Evolutionary conservation across 345 rosid species (phyloP).

Genomic region (Tarenaya hassleriana): DNA sequence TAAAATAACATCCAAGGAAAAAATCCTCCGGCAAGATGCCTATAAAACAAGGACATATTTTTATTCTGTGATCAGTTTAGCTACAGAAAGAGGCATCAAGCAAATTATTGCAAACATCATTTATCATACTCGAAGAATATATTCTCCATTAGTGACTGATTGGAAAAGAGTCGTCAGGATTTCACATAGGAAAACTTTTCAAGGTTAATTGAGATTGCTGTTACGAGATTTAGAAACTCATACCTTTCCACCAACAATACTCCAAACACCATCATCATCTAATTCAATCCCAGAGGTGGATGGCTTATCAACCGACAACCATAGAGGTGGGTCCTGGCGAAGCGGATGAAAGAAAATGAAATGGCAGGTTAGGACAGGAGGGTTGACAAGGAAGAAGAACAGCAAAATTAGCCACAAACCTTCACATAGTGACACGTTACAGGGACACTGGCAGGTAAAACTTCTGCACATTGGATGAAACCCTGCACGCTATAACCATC

Average conservation of each 20-base stretch:
- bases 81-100: too few species aligned
- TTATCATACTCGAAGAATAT: too few species aligned
- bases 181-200: not conserved
- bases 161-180: too few species aligned
- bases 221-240: conserved; percentile 17
- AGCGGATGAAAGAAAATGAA: conserved; percentile 18
- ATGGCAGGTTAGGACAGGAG: conserved; percentile 7
- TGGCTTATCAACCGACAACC: conserved; percentile 49
- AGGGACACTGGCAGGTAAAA: conserved; percentile 36
- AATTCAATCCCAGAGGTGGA: conserved; percentile 56
- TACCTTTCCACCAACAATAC: conserved; percentile 77
- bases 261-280: conserved; percentile 67
- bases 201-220: not conserved
- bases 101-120: too few species aligned
- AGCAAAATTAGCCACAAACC: conserved; percentile 27
- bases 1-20: conserved; percentile 67
- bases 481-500: conserved; percentile 50
- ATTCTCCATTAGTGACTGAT: too few species aligned
- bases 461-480: conserved; percentile 45
- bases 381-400: conserved; percentile 6
- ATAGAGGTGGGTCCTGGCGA: conserved; percentile 63
- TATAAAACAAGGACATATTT: conserved; percentile 21
- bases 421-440: conserved; percentile 38
- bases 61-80: not conserved
- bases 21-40: conserved; percentile 67